A percentile compares a stretch with the other conserved stretches of the same genome.
These are phyloP conservation scores for Paracamarosporium sp. DNA, from an alignment of 2,329 filamentous ascomycete genomes.

Conservation along the genomic window DNA sequence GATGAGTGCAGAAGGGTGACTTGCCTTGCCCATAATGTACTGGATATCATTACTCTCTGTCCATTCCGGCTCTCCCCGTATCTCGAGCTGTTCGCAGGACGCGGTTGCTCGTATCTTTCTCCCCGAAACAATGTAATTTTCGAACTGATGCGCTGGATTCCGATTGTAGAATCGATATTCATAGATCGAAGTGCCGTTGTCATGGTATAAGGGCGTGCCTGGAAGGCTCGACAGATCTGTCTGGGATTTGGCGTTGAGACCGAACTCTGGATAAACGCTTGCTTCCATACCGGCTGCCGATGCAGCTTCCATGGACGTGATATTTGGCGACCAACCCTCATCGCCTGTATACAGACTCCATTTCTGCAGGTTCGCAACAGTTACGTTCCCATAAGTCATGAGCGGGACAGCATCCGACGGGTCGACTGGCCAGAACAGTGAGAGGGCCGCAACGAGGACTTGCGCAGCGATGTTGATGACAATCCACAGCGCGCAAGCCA, in stretches of 20 bases:
- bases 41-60: background rate
- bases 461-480: conserved; percentile 42
- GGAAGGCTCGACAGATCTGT: conserved; percentile 26
- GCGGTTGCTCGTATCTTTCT: conserved; percentile 29
- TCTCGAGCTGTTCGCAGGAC: conserved; percentile 28
- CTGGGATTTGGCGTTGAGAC: conserved; percentile 14
- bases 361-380: conserved; percentile 29
- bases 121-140: conserved; percentile 33
- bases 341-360: conserved; percentile 25
- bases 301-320: conserved; percentile 28
- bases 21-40: conserved; percentile 24
- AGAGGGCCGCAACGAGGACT: conserved; percentile 39
- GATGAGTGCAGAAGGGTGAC: background rate
- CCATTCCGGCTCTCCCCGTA: conserved; percentile 1
- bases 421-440: conserved; percentile 44
- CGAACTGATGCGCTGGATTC: conserved; percentile 35
- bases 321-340: conserved; percentile 9
- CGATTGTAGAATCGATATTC: conserved; percentile 43
- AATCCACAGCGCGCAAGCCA: conserved; percentile 41
- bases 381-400: conserved; percentile 33
- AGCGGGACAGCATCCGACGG: conserved; percentile 32
- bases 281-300: conserved; percentile 40
- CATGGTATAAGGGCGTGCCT: conserved; percentile 36
- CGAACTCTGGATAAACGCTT: conserved; percentile 26
- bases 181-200: conserved; percentile 22